Base-by-base conservation (phyloP, 2,329 filamentous ascomycete genomes). In the Aspergillus sp. region DNA sequence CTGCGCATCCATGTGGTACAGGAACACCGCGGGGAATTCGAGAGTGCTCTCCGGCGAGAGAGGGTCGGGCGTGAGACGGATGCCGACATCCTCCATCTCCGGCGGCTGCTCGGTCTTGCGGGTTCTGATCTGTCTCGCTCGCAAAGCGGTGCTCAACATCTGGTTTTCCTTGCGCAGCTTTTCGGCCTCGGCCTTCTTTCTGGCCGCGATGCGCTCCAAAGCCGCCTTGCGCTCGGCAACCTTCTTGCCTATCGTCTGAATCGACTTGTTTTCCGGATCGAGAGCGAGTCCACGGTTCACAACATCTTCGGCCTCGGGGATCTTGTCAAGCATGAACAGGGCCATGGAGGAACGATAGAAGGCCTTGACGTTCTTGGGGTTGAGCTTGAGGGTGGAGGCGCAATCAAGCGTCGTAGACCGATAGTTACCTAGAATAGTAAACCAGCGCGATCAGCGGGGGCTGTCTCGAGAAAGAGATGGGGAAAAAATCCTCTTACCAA, bases 341-440 rank as follows among this genome's bases (percentile, higher is more conserved):
- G 95, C 94, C 60, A 84, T 82, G 2, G 90, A 86, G 57, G 90
- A 92, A 63, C 95, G 90, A 77, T 96, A 99, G 78, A 88, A 92
- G 1, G 95, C 94, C 79, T 99, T 99, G 70, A 96, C 75, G 74
- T 96, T 97, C 54, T 74, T 75, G 3, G 88, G 84, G 76, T 97
- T 96, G 59, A 97, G 81, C 45, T 87, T 85, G 61, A 99, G 83
- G 1, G 91, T 89, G 7, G 86, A 83, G 2, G 89, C 90, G 75
- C 93, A 95, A 81, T 98, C 95, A 52, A 89, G 83, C 70, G 89
- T 96, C 77, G 90, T 92, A 63, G 87, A 89, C 64, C 94, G 88
- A 78, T 93, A 95, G 80, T 99, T 99, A 73, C 86, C 20, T 20
- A 20, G 20, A 20, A 20, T 20, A 20, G 20, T 20, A 20, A 20